Evolutionary conservation across 305 asterid genomes (phyloP).

Genomic region (Stenogyne calaminthoides): DNA sequence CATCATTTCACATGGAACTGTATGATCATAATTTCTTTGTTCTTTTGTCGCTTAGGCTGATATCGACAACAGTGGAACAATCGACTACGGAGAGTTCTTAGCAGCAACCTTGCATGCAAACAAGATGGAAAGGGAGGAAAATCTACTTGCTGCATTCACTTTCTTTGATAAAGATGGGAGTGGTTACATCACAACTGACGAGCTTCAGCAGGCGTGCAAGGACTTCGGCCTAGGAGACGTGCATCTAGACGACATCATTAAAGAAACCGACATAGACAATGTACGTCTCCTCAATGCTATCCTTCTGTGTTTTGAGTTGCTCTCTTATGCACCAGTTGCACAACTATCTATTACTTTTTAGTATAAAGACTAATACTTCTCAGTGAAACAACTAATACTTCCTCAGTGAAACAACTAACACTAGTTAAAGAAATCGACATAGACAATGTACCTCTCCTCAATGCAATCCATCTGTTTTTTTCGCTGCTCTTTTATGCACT

Average conservation of each 20-base stretch:
- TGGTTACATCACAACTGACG: constrained; percentile 85
- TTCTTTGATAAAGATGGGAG: constrained; percentile 96
- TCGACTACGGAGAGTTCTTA: constrained; percentile 87
- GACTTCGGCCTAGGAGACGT: constrained; percentile 74
- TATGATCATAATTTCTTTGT: background rate
- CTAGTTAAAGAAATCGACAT: too few species aligned
- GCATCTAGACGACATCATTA: constrained; percentile 73
- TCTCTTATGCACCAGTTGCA: background rate
- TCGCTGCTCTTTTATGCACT: background rate
- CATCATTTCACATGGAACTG: background rate
- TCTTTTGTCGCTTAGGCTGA: constrained; percentile 65
- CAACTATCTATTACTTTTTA: background rate
- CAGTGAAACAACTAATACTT: background rate
- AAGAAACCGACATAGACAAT: constrained; percentile 79
- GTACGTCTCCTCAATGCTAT: constrained; percentile 39
- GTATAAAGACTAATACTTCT: background rate
- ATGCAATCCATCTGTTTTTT: background rate
- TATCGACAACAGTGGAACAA: constrained; percentile 79
- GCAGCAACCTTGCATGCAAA: constrained; percentile 91
- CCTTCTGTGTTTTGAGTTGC: too few species aligned
- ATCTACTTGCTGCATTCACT: constrained; percentile 81
- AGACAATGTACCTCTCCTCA: constrained; percentile 44
- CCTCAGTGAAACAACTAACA: background rate
- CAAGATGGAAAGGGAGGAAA: constrained; percentile 90
- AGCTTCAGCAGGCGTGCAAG: constrained; percentile 85